Evolutionary conservation across 2,329 filamentous ascomycete species (phyloP).

Genomic region (Beauveria sp.): DNA sequence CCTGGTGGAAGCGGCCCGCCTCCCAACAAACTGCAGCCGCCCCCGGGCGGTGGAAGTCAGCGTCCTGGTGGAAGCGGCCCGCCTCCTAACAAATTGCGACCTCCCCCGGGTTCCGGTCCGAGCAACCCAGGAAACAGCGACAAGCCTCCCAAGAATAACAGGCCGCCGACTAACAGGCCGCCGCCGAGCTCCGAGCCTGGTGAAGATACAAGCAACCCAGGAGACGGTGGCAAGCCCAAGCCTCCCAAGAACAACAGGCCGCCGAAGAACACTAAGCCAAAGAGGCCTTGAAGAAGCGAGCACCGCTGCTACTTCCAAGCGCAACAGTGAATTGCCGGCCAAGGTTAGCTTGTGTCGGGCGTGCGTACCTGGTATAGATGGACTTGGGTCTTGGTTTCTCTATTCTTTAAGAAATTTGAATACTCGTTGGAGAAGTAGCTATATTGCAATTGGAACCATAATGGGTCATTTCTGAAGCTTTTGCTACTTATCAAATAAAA

Average conservation of each 20-base stretch:
- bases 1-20: neutral
- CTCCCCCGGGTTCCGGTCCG: neutral
- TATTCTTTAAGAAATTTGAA: neutral
- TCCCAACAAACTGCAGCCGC: neutral
- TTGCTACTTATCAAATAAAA: neutral
- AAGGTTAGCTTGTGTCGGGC: neutral
- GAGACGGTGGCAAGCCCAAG: no score
- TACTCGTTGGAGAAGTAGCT: neutral
- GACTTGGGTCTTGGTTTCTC: neutral
- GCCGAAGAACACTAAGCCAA: neutral
- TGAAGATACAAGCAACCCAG: no score
- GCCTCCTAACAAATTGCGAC: neutral
- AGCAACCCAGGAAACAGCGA: no score
- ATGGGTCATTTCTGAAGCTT: neutral
- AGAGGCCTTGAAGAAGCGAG: neutral
- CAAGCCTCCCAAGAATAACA: no score
- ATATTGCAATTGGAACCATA: neutral
- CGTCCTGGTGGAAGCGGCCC: neutral
- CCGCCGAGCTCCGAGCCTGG: no score
- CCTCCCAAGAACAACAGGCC: no score
- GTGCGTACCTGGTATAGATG: neutral
- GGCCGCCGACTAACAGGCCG: no score
- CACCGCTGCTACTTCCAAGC: neutral
- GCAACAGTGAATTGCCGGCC: neutral
- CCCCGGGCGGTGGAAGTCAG: neutral